phyloP scores from a whole-genome alignment of 1,284 basidiomycete species.

The Retiboletus flavoniger region DNA sequence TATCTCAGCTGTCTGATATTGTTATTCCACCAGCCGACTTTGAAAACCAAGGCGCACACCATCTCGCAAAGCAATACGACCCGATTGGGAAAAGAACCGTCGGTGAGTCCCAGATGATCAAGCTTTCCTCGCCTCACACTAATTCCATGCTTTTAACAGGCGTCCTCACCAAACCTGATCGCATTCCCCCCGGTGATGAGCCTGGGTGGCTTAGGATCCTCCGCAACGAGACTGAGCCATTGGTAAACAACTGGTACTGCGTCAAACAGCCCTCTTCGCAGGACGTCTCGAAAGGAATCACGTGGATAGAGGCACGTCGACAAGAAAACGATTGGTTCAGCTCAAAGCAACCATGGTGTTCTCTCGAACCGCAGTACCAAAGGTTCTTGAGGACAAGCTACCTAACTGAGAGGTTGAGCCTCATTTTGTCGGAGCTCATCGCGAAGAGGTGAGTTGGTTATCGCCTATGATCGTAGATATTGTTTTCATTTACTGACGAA shows the following conservation, averaged over 20 bases:
- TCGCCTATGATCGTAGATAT: too few relatives aligned
- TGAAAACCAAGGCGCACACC: constrained; percentile 69
- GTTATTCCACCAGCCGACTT: constrained; percentile 56
- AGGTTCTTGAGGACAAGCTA: constrained; percentile 53
- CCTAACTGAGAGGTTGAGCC: constrained; percentile 54
- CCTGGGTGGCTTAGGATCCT: constrained; percentile 58
- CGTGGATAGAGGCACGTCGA: constrained; percentile 57
- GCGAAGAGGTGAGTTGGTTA: constrained; percentile 45
- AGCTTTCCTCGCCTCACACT: too few relatives aligned
- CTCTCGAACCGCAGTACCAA: constrained; percentile 48
- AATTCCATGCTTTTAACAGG: constrained; percentile 40
- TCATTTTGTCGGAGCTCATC: constrained; percentile 58
- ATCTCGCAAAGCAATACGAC: constrained; percentile 57
- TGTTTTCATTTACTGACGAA: neutral
- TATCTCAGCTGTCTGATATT: neutral
- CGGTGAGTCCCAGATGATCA: constrained; percentile 42
- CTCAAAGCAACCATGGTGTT: constrained; percentile 53
- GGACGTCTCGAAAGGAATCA: constrained; percentile 53
- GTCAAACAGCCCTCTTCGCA: constrained; percentile 69
- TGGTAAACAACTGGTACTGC: constrained; percentile 69
- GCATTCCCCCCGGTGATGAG: constrained; percentile 64
- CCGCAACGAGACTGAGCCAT: constrained; percentile 51
- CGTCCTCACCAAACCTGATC: constrained; percentile 80
- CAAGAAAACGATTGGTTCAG: constrained; percentile 71
- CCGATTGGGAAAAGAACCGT: constrained; percentile 64